Evolutionary conservation across 331 rosid genomes (phyloP).

Genomic region (Saraca asoca): DNA sequence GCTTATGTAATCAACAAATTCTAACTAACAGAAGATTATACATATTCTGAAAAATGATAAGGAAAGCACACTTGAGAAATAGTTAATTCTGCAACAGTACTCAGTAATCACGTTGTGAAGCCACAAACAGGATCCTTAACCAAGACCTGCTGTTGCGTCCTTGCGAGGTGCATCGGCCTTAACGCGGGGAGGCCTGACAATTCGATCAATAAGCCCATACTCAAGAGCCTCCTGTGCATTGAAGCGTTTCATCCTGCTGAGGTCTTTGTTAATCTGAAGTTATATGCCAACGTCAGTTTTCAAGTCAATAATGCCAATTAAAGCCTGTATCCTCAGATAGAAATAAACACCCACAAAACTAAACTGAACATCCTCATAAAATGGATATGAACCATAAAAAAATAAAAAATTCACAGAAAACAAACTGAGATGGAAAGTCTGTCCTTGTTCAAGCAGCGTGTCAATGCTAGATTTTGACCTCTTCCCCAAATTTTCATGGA

Average conservation of each 20-base stretch:
- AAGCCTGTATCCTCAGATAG: slow-evolving; percentile 13
- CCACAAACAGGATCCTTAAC: slow-evolving; percentile 46
- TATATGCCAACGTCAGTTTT: slow-evolving; percentile 32
- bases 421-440: slow-evolving; percentile 2
- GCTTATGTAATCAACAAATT: slow-evolving; percentile 31
- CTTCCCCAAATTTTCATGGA: slow-evolving; percentile 10
- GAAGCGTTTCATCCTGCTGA: slow-evolving; percentile 69
- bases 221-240: slow-evolving; percentile 83
- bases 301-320: slow-evolving; percentile 2
- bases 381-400: slow-evolving; percentile 19
- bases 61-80: slow-evolving; percentile 10
- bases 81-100: slow-evolving; percentile 23
- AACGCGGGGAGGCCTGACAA: slow-evolving; percentile 76
- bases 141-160: slow-evolving; percentile 79
- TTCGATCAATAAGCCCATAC: slow-evolving; percentile 81
- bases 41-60: slow-evolving; percentile 30
- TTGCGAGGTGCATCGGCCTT: slow-evolving; percentile 77
- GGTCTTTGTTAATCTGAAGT: slow-evolving; percentile 70
- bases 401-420: slow-evolving; percentile 10
- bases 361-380: slow-evolving; percentile 20
- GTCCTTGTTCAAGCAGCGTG: slow-evolving; percentile 22
- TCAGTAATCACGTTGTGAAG: slow-evolving; percentile 21
- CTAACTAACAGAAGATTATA: slow-evolving; percentile 34
- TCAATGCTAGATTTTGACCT: slow-evolving; percentile 7
- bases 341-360: slow-evolving; percentile 14